phyloP scores from a whole-genome alignment of 1,139 yeast species.

The Kodamaea arcana region DNA sequence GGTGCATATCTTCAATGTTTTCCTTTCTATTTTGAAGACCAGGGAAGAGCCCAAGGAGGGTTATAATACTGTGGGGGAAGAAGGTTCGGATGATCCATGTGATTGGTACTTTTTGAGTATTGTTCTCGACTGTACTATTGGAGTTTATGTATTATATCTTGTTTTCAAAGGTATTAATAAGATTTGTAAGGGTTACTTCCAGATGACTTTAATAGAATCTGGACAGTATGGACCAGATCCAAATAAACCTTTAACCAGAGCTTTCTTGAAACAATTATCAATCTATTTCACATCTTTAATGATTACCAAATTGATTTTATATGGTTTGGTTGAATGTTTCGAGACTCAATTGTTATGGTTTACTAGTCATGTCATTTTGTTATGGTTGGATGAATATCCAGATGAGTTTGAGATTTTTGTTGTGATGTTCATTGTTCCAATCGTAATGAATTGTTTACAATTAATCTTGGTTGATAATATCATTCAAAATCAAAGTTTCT shows the following conservation, averaged over 20 bases:
- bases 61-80: slow-evolving; percentile 4
- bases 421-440: slow-evolving; percentile 79
- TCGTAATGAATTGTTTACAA: slow-evolving; percentile 81
- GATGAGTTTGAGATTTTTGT: slow-evolving; percentile 73
- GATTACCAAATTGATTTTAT: slow-evolving; percentile 56
- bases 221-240: slow-evolving; percentile 72
- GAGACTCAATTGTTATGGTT: slow-evolving; percentile 41
- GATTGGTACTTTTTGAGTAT: slow-evolving; percentile 91
- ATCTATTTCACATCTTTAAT: slow-evolving; percentile 64
- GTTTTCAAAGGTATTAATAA: slow-evolving; percentile 47
- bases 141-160: slow-evolving; percentile 72
- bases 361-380: slow-evolving; percentile 45
- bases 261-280: slow-evolving; percentile 69
- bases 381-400: slow-evolving; percentile 80
- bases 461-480: slow-evolving; percentile 83
- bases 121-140: slow-evolving; percentile 89
- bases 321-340: slow-evolving; percentile 37
- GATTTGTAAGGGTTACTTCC: slow-evolving; percentile 32
- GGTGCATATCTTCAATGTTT: slow-evolving; percentile 75
- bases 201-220: slow-evolving; percentile 56
- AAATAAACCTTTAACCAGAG: slow-evolving; percentile 57
- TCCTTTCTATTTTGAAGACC: slow-evolving; percentile 57
- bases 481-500: slow-evolving; percentile 52
- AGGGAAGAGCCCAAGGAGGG: slow-evolving; percentile 5
- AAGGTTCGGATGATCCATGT: slow-evolving; percentile 52